Evolutionary conservation across 192 early-diverging fungal genomes (phyloP), one percentile per base, ranked within the genome.

Genomic region (Polychytrium aggregatum): DNA sequence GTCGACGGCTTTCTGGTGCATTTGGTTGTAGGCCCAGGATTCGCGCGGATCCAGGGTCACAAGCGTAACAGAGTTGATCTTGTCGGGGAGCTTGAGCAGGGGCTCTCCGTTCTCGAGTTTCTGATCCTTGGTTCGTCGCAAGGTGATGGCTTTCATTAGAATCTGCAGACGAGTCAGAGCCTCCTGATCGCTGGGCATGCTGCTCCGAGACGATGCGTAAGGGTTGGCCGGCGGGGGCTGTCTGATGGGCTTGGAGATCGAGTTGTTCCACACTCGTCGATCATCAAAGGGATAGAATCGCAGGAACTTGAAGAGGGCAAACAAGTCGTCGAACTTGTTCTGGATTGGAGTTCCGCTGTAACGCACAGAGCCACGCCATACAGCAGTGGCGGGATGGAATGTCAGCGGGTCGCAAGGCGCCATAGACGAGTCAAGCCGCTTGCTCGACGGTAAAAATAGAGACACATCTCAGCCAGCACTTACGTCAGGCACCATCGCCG

Each of bases 91-190:
- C 37, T 67, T 62, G 5, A 98, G 63, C 42, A 98, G 83, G 8
- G 81, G 79, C 41, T 82, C 69, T 4, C 89, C 88, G n/a, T n/a
- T n/a, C n/a, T 84, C 67, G 40, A 82, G 62, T 8, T 69, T 71
- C 60, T 83, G 82, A 21, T 71, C 60, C 52, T 98, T 98, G 37
- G 92, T 98, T 22, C 94, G 74, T 0, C 94, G 82, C 30, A 98
- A 55, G 1, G 86, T 78, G 11, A 88, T 48, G 1, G 71, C 70
- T 46, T 85, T 86, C 65, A 89, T 69, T 0, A 91, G 67, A 0
- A 74, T 78, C 66, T 81, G 50, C 36, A 75, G 43, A 3, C 64
- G 42, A 34, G 44, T 60, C 7, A 68, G 57, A n/a, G n/a, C n/a
- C n/a, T n/a, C n/a, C n/a, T n/a, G n/a, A n/a, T n/a, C n/a, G n/a